Percentiles rank a stretch among this genome's conserved stretches.
Evolutionary conservation across 192 early-diverging fungal genomes (phyloP).

Genomic region (Podila epicladia): DNA sequence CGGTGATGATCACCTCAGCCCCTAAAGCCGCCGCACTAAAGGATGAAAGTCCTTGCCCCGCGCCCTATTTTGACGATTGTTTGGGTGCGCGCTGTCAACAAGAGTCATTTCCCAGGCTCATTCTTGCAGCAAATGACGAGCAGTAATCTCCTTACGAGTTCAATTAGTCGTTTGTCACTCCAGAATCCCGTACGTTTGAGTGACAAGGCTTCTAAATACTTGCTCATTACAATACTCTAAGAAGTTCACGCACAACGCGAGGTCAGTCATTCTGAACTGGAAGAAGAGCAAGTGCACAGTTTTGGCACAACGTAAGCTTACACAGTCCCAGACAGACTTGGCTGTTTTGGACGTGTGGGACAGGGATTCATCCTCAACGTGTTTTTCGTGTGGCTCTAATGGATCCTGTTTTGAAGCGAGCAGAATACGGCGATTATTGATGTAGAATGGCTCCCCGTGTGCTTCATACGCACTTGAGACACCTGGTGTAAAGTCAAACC

Average conservation of each 20-base stretch:
- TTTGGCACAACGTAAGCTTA: constrained; percentile 5
- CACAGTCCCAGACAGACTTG: constrained; percentile 43
- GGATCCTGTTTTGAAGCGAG: constrained; percentile 17
- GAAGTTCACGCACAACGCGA: not conserved
- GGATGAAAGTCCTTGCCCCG: constrained; percentile 49
- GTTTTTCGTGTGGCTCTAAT: not conserved
- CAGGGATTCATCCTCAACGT: not conserved
- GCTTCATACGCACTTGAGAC: not conserved
- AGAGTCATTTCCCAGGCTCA: too few species aligned
- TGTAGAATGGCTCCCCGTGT: constrained; percentile 9
- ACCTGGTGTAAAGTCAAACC: constrained; percentile 24
- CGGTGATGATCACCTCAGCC: constrained; percentile 43
- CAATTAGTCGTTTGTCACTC: constrained; percentile 24
- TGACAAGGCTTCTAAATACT: constrained; percentile 39
- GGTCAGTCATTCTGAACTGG: not conserved
- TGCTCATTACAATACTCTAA: constrained; percentile 47
- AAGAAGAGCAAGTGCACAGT: not conserved
- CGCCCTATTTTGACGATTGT: constrained; percentile 17
- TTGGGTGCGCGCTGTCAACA: too few species aligned
- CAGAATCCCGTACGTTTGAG: constrained; percentile 12
- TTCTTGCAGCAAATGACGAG: too few species aligned
- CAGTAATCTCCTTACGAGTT: constrained; percentile 21
- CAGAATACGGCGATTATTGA: constrained; percentile 28
- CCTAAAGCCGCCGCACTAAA: constrained; percentile 46
- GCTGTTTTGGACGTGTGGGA: constrained; percentile 46